Base-by-base conservation (phyloP, 192 early-diverging fungal species). In the Geosiphon pyriformis region DNA sequence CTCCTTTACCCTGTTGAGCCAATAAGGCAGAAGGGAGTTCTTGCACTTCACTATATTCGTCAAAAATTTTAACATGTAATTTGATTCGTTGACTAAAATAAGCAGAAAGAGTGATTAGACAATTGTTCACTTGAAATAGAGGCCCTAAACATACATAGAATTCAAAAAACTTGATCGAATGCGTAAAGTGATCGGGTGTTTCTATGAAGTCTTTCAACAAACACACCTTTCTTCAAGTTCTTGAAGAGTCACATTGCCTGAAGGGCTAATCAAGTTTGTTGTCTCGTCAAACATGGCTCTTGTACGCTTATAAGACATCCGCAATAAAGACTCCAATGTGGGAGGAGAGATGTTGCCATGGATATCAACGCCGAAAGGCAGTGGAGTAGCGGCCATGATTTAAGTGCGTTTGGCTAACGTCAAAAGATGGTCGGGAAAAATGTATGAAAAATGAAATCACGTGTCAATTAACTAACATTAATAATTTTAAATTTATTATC, bases 181-280 rank as follows among this genome's bases (percentile, higher is more conserved):
- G n/a, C n/a, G n/a, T n/a, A n/a, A n/a, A n/a, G n/a, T n/a, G n/a
- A n/a, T n/a, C n/a, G n/a, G n/a, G n/a, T n/a, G n/a, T n/a, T n/a
- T n/a, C n/a, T n/a, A n/a, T n/a, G n/a, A n/a, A n/a, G n/a, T n/a
- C n/a, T n/a, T 47, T 37, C 46, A 48, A 26, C 60, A 50, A 31
- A 47, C 46, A 48, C 30, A 65, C 63, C 63, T 65, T 65, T 65
- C 61, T 33, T 64, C 63, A 34, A 51, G 50, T 23, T 65, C 63
- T 4, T 54, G 3, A 7, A 34, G n/a, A 20, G 34, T 23, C 22
- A 20, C 47, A 11, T 32, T 20, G 15, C 26, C 52, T 29, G 51
- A 2, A n/a, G n/a, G n/a, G n/a, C n/a, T n/a, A n/a, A n/a, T n/a
- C 3, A 22, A 8, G 11, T 15, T 31, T 54, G 20, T 55, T 55